phyloP scores from a whole-genome alignment of 345 rosid species.

The Laguncularia racemosa region DNA sequence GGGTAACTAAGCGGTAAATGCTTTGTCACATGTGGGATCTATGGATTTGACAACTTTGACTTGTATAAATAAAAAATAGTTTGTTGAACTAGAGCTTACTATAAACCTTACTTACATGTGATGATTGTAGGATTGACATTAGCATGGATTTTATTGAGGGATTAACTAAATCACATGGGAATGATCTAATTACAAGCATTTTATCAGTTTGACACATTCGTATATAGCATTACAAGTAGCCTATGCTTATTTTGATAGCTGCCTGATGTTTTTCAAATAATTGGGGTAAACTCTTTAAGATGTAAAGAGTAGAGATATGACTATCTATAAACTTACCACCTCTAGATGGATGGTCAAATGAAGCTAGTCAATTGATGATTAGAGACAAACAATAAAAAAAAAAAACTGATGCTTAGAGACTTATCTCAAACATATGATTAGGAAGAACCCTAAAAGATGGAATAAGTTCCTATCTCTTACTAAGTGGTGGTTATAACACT shows the following conservation, averaged over 20 bases:
- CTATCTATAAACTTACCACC: not conserved
- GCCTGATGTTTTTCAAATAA: too few relatives aligned
- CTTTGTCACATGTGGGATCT: too few relatives aligned
- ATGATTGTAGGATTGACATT: not conserved
- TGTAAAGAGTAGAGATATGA: too few relatives aligned
- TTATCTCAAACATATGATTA: not conserved
- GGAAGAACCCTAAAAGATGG: not conserved
- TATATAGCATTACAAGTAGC: not conserved
- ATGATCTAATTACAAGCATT: not conserved
- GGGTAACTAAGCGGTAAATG: too few relatives aligned
- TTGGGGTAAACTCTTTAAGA: too few relatives aligned
- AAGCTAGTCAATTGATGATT: too few relatives aligned
- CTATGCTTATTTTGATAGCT: not conserved
- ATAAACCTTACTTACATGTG: too few relatives aligned
- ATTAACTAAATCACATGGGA: not conserved
- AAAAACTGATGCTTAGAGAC: not conserved
- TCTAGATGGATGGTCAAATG: not conserved
- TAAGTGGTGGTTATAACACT: constrained; percentile 7
- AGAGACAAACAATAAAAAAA: not conserved
- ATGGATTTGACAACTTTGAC: too few relatives aligned
- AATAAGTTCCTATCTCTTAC: not conserved
- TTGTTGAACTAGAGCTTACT: too few relatives aligned
- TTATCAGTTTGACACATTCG: not conserved
- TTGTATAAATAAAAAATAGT: too few relatives aligned
- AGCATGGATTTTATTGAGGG: constrained; percentile 3